Conservation (phyloP, 257 asterid species). For the Solanum habrochaites region DNA sequence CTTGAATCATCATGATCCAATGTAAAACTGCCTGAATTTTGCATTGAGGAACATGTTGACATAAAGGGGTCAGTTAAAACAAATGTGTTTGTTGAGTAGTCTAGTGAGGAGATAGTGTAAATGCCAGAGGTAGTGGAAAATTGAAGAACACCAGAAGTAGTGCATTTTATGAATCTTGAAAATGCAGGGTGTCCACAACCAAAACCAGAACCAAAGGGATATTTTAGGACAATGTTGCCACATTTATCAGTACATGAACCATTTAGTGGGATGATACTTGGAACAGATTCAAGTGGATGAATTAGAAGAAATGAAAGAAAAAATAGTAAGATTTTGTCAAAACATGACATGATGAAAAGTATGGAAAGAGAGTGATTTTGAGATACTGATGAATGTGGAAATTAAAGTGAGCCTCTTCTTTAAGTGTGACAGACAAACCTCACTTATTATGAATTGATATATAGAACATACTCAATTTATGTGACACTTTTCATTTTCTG, state of each 20-base stretch:
- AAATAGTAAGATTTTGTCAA: background rate
- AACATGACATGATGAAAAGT: constrained; percentile 11
- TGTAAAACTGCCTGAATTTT: constrained; percentile 49
- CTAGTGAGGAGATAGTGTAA: constrained; percentile 39
- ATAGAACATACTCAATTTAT: too few relatives aligned
- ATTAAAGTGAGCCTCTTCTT: background rate
- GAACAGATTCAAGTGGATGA: constrained; percentile 21
- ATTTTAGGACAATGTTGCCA: constrained; percentile 33
- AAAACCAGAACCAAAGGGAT: constrained; percentile 47
- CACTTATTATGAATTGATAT: background rate
- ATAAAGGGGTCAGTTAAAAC: constrained; percentile 45
- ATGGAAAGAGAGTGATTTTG: background rate
- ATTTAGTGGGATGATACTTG: constrained; percentile 34
- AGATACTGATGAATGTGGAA: background rate
- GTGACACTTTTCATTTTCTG: too few relatives aligned
- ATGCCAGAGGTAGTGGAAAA: constrained; percentile 32
- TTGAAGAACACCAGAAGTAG: constrained; percentile 15
- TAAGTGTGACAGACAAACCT: background rate
- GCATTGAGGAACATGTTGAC: constrained; percentile 77
- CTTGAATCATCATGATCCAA: constrained; percentile 15
- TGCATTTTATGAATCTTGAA: constrained; percentile 31
- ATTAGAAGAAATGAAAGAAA: constrained; percentile 6
- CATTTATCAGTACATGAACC: constrained; percentile 36
- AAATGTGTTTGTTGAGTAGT: constrained; percentile 32
- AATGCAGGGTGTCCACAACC: constrained; percentile 64